These are phyloP conservation scores for Zoysia pacifica DNA, from an alignment of 176 grass and related monocot genomes.

Conservation along the genomic window DNA sequence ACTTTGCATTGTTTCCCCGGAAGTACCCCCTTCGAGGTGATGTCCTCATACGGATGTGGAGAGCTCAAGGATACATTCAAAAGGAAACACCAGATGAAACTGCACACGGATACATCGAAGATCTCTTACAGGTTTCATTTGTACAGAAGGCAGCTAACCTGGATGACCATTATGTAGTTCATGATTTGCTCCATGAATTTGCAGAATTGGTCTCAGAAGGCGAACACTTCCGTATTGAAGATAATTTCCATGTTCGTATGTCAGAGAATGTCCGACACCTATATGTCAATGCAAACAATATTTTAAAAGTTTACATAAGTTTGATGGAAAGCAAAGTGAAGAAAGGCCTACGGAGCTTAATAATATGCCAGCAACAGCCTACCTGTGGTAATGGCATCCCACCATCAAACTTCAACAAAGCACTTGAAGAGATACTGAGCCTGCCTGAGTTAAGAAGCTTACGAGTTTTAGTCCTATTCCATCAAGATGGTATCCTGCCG, in stretches of 20 bases:
- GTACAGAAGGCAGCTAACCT: conserved; percentile 31
- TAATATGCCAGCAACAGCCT: conserved; percentile 35
- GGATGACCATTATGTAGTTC: conserved; percentile 42
- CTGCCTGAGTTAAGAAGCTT: conserved; percentile 35
- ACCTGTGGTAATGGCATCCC: not conserved
- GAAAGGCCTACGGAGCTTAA: conserved; percentile 43
- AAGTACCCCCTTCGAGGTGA: conserved; percentile 21
- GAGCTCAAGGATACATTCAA: conserved; percentile 48
- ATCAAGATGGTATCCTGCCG: conserved; percentile 33
- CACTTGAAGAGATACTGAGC: conserved; percentile 10
- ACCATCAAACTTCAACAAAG: conserved; percentile 17
- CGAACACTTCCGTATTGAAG: conserved; percentile 51
- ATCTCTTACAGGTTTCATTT: conserved; percentile 45
- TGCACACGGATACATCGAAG: conserved; percentile 39
- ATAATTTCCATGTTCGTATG: conserved; percentile 26
- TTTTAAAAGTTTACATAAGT: conserved; percentile 8
- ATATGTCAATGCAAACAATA: conserved; percentile 44
- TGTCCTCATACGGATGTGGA: conserved; percentile 50
- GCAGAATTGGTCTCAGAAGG: conserved; percentile 40
- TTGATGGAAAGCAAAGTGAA: conserved; percentile 21
- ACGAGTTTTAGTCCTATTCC: conserved; percentile 31
- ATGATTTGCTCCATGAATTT: conserved; percentile 63
- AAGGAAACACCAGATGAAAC: conserved; percentile 31
- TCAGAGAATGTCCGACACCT: conserved; percentile 41
- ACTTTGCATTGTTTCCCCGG: conserved; percentile 56